Base-by-base conservation (phyloP, 73 alveolate species). In the Paramecium sexaurelia region DNA sequence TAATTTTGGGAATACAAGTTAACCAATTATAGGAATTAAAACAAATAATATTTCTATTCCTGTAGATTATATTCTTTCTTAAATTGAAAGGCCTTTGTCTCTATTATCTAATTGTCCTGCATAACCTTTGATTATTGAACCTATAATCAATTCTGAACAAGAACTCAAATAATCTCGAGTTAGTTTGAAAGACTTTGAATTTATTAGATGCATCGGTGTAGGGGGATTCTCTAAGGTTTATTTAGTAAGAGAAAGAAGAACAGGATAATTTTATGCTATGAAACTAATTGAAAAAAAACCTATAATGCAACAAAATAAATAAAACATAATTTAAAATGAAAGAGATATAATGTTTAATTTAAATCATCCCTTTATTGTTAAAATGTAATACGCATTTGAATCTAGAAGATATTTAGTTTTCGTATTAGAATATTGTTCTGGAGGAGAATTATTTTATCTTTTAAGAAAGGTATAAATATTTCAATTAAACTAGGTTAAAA, bases 381-480 rank as follows among this genome's bases (percentile, higher is more conserved):
- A 95, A 87, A 39, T 96, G 68, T 92, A 96, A 66, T 97, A 95
- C 87, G 96, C 99, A n/a, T 97, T 97, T 86, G 98, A 97, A 87
- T 94, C 97, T 7, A 92, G 95, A 15, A 93, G 92, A 75, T 93
- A 97, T 55, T 93, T 96, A 8, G 96, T 92, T 91, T 94, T 97
- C 90, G 93, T 97, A 85, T 90, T 97, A 85, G 99, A 97, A 84
- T 95, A 94, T 91, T 95, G 98, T 71, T 96, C 97, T 24, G 96
- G 97, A 13, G 99, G 98, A 22, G 90, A 78, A 61, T 78, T 78
- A 33, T 78, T 78, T 43, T 78, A 78, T 78, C 41, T 78, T 5
- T 5, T 78, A 19, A 78, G 90, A 43, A 78, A 93, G 55, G 95
- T 93, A 71, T n/a, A 10, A 95, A 95, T 24, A 57, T 87, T 11